These are phyloP conservation scores for Rubroshorea leprosula DNA, from an alignment of 345 rosid species.

Conservation along the genomic window DNA sequence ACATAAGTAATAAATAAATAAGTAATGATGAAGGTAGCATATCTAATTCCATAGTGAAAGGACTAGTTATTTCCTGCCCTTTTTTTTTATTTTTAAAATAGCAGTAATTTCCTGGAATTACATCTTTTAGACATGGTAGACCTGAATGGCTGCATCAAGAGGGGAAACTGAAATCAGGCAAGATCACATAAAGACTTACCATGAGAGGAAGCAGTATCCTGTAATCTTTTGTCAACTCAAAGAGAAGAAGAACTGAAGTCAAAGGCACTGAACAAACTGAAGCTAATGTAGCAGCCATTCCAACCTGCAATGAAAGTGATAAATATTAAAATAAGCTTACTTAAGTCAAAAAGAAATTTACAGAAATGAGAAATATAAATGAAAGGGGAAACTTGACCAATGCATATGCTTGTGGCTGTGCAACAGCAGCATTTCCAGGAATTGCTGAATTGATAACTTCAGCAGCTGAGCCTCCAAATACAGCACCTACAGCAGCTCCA, in stretches of 20 bases:
- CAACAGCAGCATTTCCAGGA: slow-evolving; percentile 97
- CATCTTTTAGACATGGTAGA: no score
- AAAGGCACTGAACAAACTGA: slow-evolving; percentile 97
- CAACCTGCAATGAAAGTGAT: slow-evolving; percentile 55
- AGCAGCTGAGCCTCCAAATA: slow-evolving; percentile 95
- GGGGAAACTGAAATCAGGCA: slow-evolving; percentile 6
- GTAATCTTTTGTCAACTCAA: slow-evolving; percentile 95
- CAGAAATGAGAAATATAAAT: background rate
- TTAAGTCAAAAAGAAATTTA: slow-evolving; percentile 10
- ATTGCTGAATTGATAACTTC: slow-evolving; percentile 81
- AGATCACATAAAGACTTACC: slow-evolving; percentile 41
- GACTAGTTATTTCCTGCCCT: no score
- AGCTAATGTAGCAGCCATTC: slow-evolving; percentile 98
- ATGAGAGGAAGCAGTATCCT: slow-evolving; percentile 96
- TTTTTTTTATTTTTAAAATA: no score
- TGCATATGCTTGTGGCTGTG: slow-evolving; percentile 98
- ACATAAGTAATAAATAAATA: no score
- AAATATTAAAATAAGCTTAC: slow-evolving; percentile 16
- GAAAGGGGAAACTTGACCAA: slow-evolving; percentile 47
- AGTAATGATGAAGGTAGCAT: no score
- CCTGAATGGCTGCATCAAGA: background rate
- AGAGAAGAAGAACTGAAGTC: slow-evolving; percentile 86
- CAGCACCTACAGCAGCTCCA: slow-evolving; percentile 98
- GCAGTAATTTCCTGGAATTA: background rate
- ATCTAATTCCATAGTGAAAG: no score